Percentiles rank a stretch among this genome's conserved stretches.
phyloP scores from a whole-genome alignment of 495 filamentous ascomycete genomes.

The Penicillium malachiteum region DNA sequence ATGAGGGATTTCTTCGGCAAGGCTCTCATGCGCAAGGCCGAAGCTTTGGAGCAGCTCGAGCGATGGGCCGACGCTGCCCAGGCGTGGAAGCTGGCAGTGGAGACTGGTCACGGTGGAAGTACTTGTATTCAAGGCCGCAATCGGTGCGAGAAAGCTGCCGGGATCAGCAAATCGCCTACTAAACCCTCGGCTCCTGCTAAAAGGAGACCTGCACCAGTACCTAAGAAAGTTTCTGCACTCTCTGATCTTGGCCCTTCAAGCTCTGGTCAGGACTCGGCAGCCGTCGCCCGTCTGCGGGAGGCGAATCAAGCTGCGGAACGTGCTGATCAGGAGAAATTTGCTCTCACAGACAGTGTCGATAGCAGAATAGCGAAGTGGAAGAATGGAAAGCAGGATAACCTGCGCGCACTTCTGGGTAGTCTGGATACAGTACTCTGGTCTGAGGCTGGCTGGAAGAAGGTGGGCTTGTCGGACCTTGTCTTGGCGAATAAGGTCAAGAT shows the following conservation, averaged over 20 bases:
- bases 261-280: constrained; percentile 43
- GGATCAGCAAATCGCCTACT: constrained; percentile 49
- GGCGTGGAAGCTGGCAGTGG: constrained; percentile 79
- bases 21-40: constrained; percentile 89
- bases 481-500: constrained; percentile 92
- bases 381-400: constrained; percentile 85
- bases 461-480: constrained; percentile 87
- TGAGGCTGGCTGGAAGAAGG: constrained; percentile 92
- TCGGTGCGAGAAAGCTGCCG: constrained; percentile 82
- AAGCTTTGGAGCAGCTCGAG: constrained; percentile 93
- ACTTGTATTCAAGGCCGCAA: constrained; percentile 83
- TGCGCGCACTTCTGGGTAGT: constrained; percentile 84
- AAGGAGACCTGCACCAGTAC: constrained; percentile 35
- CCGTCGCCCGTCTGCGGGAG: constrained; percentile 74
- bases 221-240: constrained; percentile 47
- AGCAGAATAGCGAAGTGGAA: constrained; percentile 75
- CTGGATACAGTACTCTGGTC: constrained; percentile 90
- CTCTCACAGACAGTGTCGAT: constrained; percentile 80
- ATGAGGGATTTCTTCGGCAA: constrained; percentile 94
- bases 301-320: constrained; percentile 81
- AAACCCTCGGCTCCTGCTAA: constrained; percentile 36
- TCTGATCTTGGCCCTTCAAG: constrained; percentile 38
- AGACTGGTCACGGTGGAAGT: constrained; percentile 77
- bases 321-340: constrained; percentile 89
- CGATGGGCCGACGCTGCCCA: constrained; percentile 81